Evolutionary conservation across 768 basidiomycete genomes (phyloP).

Genomic region (Naganishia onofrii): DNA sequence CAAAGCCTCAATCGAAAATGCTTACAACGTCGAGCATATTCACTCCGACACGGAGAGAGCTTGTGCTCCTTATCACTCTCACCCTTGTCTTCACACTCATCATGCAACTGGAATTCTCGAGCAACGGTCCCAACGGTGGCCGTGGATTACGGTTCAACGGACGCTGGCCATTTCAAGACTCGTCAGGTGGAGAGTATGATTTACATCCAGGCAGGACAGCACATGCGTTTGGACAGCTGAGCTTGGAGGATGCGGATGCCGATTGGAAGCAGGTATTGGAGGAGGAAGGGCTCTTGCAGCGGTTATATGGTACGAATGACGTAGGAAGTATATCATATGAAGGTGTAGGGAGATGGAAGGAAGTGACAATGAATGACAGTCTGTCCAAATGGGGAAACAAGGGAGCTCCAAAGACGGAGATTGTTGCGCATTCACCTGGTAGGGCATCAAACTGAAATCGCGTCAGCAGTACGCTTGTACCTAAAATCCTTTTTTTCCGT

Average conservation of each 20-base stretch:
- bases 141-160: conserved; percentile 32
- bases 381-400: conserved; percentile 45
- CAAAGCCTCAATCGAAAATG: background rate
- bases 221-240: conserved; percentile 9
- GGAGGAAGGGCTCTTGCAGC: conserved; percentile 18
- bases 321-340: conserved; percentile 30
- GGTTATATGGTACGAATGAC: conserved; percentile 37
- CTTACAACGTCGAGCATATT: background rate
- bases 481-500: background rate
- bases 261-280: conserved; percentile 20
- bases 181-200: conserved; percentile 28
- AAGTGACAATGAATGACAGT: conserved; percentile 42
- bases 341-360: conserved; percentile 32
- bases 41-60: conserved; percentile 68
- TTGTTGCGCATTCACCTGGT: conserved; percentile 77
- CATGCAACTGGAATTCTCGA: conserved; percentile 69
- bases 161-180: background rate
- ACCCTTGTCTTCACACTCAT: conserved; percentile 67
- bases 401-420: conserved; percentile 56
- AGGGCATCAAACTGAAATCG: conserved; percentile 31
- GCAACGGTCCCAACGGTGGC: conserved; percentile 35
- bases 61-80: conserved; percentile 66
- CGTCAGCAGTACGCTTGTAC: background rate
- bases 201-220: conserved; percentile 17
- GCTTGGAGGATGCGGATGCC: conserved; percentile 10